These are phyloP conservation scores for Daldinia sp. DNA, from an alignment of 2,329 filamentous ascomycete genomes.

Conservation along the genomic window DNA sequence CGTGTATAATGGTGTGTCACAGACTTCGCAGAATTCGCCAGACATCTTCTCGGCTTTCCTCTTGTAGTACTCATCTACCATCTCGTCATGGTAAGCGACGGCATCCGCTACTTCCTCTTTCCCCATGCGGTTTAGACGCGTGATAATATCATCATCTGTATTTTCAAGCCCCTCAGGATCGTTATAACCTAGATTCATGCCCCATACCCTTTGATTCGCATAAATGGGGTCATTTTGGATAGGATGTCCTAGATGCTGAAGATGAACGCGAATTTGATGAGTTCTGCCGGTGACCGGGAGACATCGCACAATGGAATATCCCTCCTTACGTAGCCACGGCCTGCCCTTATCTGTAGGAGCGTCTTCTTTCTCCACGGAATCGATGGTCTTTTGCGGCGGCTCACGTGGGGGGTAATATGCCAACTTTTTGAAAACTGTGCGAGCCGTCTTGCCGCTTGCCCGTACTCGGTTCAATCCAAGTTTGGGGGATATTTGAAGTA, in stretches of 20 bases:
- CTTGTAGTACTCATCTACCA: conserved; percentile 90
- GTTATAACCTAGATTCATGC: conserved; percentile 74
- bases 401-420: conserved; percentile 81
- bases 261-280: conserved; percentile 92
- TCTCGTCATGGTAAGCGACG: conserved; percentile 91
- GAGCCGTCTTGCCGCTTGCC: conserved; percentile 87
- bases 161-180: conserved; percentile 72
- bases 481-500: conserved; percentile 93
- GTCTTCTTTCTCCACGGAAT: conserved; percentile 25
- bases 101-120: conserved; percentile 93
- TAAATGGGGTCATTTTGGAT: conserved; percentile 99
- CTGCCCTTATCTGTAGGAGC: conserved; percentile 42
- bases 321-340: conserved; percentile 66
- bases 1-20: conserved; percentile 88
- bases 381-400: conserved; percentile 13
- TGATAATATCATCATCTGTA: conserved; percentile 89
- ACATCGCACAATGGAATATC: conserved; percentile 95
- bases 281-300: conserved; percentile 92
- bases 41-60: conserved; percentile 93
- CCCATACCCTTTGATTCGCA: conserved; percentile 92
- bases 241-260: conserved; percentile 93
- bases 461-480: conserved; percentile 93
- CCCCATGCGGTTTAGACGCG: conserved; percentile 85
- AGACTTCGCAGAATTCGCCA: conserved; percentile 80
- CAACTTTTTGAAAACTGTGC: conserved; percentile 88